phyloP scores from a whole-genome alignment of 352 stramenopile species.

The Phytophthora pinifolia region DNA sequence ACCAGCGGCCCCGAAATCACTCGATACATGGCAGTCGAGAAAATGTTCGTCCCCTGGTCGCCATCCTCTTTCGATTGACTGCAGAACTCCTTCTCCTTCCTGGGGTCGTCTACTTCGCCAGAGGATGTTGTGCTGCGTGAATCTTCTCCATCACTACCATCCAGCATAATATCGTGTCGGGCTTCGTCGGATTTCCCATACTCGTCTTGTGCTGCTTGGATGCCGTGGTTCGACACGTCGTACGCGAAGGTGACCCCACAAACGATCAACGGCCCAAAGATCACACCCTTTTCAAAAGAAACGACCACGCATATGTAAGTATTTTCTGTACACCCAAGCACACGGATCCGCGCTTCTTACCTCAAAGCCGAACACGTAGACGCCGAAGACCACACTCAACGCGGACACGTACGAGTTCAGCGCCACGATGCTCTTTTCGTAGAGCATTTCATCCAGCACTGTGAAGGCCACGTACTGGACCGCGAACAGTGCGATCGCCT shows the following conservation, averaged over 20 bases:
- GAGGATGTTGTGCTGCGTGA: slow-evolving; percentile 45
- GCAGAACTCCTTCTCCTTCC: slow-evolving; percentile 20
- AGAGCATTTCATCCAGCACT: slow-evolving; percentile 86
- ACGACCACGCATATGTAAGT: background rate
- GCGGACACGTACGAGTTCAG: slow-evolving; percentile 87
- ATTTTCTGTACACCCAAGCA: background rate
- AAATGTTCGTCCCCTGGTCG: slow-evolving; percentile 52
- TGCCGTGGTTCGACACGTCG: slow-evolving; percentile 85
- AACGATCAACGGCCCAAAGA: slow-evolving; percentile 82
- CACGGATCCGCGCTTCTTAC: slow-evolving; percentile 22
- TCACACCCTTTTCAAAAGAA: slow-evolving; percentile 59
- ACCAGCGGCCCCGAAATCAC: slow-evolving; percentile 78
- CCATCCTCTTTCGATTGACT: slow-evolving; percentile 20
- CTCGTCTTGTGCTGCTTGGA: slow-evolving; percentile 82
- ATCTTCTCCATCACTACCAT: slow-evolving; percentile 59
- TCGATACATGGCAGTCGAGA: slow-evolving; percentile 82
- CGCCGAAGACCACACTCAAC: slow-evolving; percentile 83
- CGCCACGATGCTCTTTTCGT: slow-evolving; percentile 86
- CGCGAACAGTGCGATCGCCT: slow-evolving; percentile 73
- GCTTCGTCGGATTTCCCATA: slow-evolving; percentile 44
- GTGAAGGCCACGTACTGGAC: slow-evolving; percentile 88
- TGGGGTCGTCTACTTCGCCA: slow-evolving; percentile 31
- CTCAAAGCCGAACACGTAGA: slow-evolving; percentile 89
- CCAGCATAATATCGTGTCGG: slow-evolving; percentile 27
- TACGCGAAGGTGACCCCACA: slow-evolving; percentile 86